Conservation (phyloP, 2,329 filamentous ascomycete species). For the Stachybotrys elegans region DNA sequence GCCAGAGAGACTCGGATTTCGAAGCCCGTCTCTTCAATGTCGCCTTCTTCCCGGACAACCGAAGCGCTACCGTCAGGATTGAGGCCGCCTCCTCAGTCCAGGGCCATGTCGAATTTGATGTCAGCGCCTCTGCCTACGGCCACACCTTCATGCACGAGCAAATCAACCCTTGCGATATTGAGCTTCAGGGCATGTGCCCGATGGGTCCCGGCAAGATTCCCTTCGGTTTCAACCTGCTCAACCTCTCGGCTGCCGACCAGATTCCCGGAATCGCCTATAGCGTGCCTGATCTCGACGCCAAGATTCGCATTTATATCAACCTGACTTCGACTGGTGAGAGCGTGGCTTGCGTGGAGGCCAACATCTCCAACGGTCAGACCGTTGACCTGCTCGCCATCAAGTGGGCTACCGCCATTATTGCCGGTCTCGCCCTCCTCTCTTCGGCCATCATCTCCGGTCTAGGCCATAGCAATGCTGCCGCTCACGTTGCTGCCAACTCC, state of each 20-base stretch:
- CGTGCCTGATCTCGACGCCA: slow-evolving; percentile 86
- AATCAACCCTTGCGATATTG: slow-evolving; percentile 70
- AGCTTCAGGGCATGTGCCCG: slow-evolving; percentile 75
- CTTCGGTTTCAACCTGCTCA: slow-evolving; percentile 62
- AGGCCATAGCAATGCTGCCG: slow-evolving; percentile 89
- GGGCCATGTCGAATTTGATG: slow-evolving; percentile 73
- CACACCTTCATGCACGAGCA: slow-evolving; percentile 62
- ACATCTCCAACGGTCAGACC: slow-evolving; percentile 86
- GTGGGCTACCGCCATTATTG: slow-evolving; percentile 85
- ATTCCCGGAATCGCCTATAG: slow-evolving; percentile 84
- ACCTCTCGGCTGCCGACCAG: slow-evolving; percentile 54
- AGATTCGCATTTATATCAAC: slow-evolving; percentile 77
- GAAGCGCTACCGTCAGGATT: slow-evolving; percentile 67
- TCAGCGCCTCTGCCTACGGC: slow-evolving; percentile 78
- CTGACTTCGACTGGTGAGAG: slow-evolving; percentile 53
- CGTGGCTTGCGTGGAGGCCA: slow-evolving; percentile 82
- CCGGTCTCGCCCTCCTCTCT: slow-evolving; percentile 74
- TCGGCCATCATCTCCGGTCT: slow-evolving; percentile 87
- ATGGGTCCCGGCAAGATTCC: slow-evolving; percentile 83
- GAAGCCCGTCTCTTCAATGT: slow-evolving; percentile 87
- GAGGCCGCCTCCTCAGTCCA: slow-evolving; percentile 77
- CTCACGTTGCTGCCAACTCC: slow-evolving; percentile 89
- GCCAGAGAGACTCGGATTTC: slow-evolving; percentile 79
- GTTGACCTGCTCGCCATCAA: slow-evolving; percentile 85
- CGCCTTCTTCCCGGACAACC: slow-evolving; percentile 70